phyloP scores from a whole-genome alignment of 352 stramenopile species.

The Phytophthora megakarya region DNA sequence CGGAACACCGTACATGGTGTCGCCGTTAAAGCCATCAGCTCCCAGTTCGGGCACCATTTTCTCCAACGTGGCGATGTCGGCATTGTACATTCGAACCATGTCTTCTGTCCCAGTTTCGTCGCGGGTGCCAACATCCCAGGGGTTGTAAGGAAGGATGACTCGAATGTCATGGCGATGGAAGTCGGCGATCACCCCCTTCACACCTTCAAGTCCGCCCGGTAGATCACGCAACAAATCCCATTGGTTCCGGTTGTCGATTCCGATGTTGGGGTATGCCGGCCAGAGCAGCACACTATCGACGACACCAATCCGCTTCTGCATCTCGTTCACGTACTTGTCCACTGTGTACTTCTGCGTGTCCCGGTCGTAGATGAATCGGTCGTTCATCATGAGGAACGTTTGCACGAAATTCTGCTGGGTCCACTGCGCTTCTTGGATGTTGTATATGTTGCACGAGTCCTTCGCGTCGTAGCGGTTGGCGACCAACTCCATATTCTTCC shows the following conservation, averaged over 20 bases:
- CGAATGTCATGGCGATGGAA: conserved; percentile 67
- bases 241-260: conserved; percentile 86
- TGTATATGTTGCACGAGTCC: conserved; percentile 76
- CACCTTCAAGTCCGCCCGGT: conserved; percentile 50
- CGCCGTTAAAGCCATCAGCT: conserved; percentile 85
- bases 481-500: conserved; percentile 75
- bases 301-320: conserved; percentile 56
- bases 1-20: conserved; percentile 89
- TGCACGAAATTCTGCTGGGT: conserved; percentile 84
- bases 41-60: conserved; percentile 43
- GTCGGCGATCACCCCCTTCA: conserved; percentile 53
- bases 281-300: conserved; percentile 87
- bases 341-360: conserved; percentile 64
- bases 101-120: conserved; percentile 57
- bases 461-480: conserved; percentile 65
- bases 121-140: conserved; percentile 79
- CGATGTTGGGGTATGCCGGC: conserved; percentile 83
- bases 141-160: conserved; percentile 85
- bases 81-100: conserved; percentile 70
- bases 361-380: conserved; percentile 78
- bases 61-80: conserved; percentile 65
- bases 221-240: conserved; percentile 72
- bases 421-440: conserved; percentile 61
- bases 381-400: conserved; percentile 75
- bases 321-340: conserved; percentile 64